Conservation (phyloP, 2,329 filamentous ascomycete genomes). For the Celoporthe dispersa region DNA sequence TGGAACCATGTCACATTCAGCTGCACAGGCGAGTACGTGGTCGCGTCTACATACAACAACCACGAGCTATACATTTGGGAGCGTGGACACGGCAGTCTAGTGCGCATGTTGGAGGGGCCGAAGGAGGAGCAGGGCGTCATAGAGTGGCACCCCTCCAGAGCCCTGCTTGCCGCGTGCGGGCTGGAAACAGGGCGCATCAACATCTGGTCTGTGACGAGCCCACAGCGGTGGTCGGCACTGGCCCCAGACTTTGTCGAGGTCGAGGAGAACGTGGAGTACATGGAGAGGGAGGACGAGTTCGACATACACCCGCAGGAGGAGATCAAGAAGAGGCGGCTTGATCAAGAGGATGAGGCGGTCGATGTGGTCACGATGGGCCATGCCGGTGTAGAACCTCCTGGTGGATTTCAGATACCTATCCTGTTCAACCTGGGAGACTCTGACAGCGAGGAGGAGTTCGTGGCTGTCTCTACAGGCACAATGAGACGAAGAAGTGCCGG, state of each 20-base stretch:
- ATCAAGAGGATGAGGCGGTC: slow-evolving; percentile 90
- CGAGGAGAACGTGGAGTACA: slow-evolving; percentile 97
- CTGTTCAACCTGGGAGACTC: slow-evolving; percentile 91
- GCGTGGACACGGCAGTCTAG: slow-evolving; percentile 86
- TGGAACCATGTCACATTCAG: slow-evolving; percentile 99
- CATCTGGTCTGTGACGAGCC: slow-evolving; percentile 93
- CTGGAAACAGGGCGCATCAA: slow-evolving; percentile 92
- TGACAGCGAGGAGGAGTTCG: slow-evolving; percentile 90
- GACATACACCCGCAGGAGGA: slow-evolving; percentile 96
- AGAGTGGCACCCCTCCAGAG: slow-evolving; percentile 92
- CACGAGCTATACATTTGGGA: slow-evolving; percentile 99
- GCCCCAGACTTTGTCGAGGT: slow-evolving; percentile 97
- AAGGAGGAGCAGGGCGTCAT: slow-evolving; percentile 96
- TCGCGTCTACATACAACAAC: slow-evolving; percentile 96
- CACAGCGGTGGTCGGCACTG: slow-evolving; percentile 95
- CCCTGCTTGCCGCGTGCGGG: slow-evolving; percentile 87
- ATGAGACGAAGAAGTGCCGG: slow-evolving; percentile 86
- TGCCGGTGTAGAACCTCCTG: slow-evolving; percentile 61
- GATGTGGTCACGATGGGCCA: slow-evolving; percentile 83
- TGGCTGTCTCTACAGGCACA: slow-evolving; percentile 73
- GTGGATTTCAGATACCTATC: slow-evolving; percentile 85
- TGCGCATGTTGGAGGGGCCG: slow-evolving; percentile 95
- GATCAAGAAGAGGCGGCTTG: slow-evolving; percentile 85
- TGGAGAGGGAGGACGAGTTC: slow-evolving; percentile 95
- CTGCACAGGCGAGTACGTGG: slow-evolving; percentile 91